Base-by-base conservation (phyloP, 176 grass and related monocot species). In the Ampelocalamus luodianensis region DNA sequence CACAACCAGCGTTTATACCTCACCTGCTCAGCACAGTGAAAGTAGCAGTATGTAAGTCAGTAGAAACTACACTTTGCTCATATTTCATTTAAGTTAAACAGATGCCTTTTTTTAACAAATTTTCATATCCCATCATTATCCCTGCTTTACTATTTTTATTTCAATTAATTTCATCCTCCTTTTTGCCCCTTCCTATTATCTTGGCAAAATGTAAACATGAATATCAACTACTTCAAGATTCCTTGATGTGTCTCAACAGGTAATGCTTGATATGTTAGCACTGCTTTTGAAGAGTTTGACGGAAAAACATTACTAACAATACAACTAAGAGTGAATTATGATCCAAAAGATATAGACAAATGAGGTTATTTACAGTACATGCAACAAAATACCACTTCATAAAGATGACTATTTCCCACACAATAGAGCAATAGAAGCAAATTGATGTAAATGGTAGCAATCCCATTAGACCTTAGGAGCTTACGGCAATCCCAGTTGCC, bases 1-100 rank as follows among this genome's bases (percentile, higher is more conserved):
- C 90, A 98, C 42, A 98, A 87, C 96, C 93, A 98, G 65, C 83
- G 71, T 90, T 87, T 98, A 78, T 98, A 98, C 82, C 89, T 95
- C 86, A 98, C 77, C 96, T 98, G 86, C 64, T 90, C 61, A 83
- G 75, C 62, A 85, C 75, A 88, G 78, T 83, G 78, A 65, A 75
- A 64, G 16, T 83, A 63, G 20, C 32, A 70, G 67, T 68, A 64
- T 26, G 14, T 23, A 85, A 69, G 37, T 45, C 54, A 51, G 46
- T n/a, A 79, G 44, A 45, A 58, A 72, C 4, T 59, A 65, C 40
- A 89, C 34, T n/a, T 42, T 67, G 68, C 56, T 22, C 26, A 36
- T 12, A 84, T 6, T 26, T 62, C 71, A 62, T 36, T 60, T 65
- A 36, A 71, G 9, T 78, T 65, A 13, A n/a, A 51, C 23, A n/a